phyloP scores from a whole-genome alignment of 352 stramenopile species.

The Thalassiosira gravida region DNA sequence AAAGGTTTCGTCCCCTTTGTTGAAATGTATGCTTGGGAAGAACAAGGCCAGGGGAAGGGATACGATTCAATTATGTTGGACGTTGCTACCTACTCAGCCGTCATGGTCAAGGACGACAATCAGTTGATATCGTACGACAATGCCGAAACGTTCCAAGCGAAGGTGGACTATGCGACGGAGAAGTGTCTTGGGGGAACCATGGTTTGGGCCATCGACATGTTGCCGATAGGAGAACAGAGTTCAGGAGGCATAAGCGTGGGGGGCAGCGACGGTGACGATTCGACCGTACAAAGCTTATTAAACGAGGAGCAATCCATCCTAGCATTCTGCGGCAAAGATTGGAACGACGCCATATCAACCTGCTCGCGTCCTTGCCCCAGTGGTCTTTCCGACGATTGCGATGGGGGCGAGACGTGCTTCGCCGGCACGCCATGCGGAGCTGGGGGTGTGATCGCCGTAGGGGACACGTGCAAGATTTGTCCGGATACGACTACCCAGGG shows the following conservation, averaged over 20 bases:
- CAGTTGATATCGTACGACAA: constrained; percentile 71
- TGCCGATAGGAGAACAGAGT: constrained; percentile 34
- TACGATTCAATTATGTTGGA: constrained; percentile 60
- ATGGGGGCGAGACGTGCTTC: constrained; percentile 76
- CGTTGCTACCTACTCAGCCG: constrained; percentile 29
- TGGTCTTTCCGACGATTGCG: constrained; percentile 72
- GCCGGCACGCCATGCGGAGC: constrained; percentile 74
- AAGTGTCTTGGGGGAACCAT: constrained; percentile 64
- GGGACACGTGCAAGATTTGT: constrained; percentile 66
- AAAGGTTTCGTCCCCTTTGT: constrained; percentile 63
- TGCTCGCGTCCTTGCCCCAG: constrained; percentile 73
- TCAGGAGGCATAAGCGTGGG: constrained; percentile 9
- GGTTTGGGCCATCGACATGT: constrained; percentile 68
- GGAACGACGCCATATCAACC: constrained; percentile 75
- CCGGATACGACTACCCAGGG: constrained; percentile 57
- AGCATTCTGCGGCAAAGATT: constrained; percentile 80
- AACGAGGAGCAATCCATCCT: constrained; percentile 39
- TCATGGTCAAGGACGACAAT: constrained; percentile 59
- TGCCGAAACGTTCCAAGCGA: constrained; percentile 55
- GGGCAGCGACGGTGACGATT: not conserved
- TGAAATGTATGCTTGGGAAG: constrained; percentile 59
- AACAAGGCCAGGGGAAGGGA: constrained; percentile 41
- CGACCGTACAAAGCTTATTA: constrained; percentile 39
- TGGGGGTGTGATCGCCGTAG: constrained; percentile 35
- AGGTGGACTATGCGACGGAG: constrained; percentile 59